These are phyloP conservation scores for Colletotrichum sp. DNA, from an alignment of 2,329 filamentous ascomycete genomes.

Conservation along the genomic window DNA sequence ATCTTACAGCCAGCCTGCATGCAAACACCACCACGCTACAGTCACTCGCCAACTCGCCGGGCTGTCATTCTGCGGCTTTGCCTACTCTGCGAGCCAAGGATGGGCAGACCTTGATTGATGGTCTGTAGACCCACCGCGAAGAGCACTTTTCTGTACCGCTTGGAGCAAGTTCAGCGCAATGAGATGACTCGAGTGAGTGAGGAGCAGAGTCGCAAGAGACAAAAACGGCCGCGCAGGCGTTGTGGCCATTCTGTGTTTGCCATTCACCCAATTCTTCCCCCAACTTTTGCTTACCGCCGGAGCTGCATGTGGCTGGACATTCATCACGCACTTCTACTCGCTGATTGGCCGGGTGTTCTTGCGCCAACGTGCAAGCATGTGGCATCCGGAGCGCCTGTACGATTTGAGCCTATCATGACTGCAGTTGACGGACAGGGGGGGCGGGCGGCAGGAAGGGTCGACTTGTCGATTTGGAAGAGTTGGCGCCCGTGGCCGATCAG, in stretches of 20 bases:
- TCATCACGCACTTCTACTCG: slow-evolving; percentile 39
- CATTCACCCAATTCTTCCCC: not conserved
- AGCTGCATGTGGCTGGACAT: slow-evolving; percentile 42
- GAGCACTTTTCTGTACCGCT: not conserved
- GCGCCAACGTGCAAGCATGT: slow-evolving; percentile 27
- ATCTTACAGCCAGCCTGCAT: not conserved
- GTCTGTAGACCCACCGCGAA: not conserved
- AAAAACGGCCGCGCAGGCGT: slow-evolving; percentile 1
- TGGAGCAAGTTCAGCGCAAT: not conserved
- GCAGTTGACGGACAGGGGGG: slow-evolving; percentile 23
- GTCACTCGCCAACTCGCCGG: not conserved
- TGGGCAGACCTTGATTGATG: not conserved
- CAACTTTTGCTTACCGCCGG: slow-evolving; percentile 46
- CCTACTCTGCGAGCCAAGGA: not conserved
- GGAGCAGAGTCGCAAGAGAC: not conserved
- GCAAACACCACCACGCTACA: not conserved
- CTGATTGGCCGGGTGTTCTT: slow-evolving; percentile 42
- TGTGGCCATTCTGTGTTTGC: slow-evolving; percentile 5
- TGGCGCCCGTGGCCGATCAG: slow-evolving; percentile 13
- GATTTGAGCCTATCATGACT: slow-evolving; percentile 32
- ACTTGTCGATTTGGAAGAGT: slow-evolving; percentile 22
- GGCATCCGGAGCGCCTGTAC: slow-evolving; percentile 16
- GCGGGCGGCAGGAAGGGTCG: slow-evolving; percentile 29
- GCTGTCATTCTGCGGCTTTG: not conserved
- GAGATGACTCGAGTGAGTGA: not conserved